A percentile compares a stretch with the other conserved stretches of the same genome.
Evolutionary conservation across 2,329 filamentous ascomycete species (phyloP).

Genomic region (Exserohilum turcica): DNA sequence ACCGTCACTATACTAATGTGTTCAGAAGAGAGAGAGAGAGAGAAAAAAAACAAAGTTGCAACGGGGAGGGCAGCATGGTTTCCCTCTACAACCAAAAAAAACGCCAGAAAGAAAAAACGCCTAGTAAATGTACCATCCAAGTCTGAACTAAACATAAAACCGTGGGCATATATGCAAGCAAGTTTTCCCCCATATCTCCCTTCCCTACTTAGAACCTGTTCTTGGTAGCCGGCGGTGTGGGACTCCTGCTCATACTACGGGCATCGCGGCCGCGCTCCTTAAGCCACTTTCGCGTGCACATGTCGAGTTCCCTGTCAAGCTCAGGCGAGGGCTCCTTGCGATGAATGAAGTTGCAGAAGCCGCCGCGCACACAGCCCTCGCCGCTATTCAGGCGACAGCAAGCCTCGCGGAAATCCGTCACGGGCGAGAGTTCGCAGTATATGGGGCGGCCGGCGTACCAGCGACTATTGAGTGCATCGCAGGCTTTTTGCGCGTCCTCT

Average conservation of each 20-base stretch:
- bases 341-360: conserved; percentile 99
- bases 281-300: conserved; percentile 96
- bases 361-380: conserved; percentile 92
- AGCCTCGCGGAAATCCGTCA: conserved; percentile 97
- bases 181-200: too few relatives aligned
- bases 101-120: conserved; percentile 12
- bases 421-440: conserved; percentile 95
- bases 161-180: too few relatives aligned
- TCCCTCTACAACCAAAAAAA: too few relatives aligned
- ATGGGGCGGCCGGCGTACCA: conserved; percentile 98
- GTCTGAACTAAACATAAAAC: too few relatives aligned
- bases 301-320: conserved; percentile 82
- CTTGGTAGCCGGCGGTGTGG: conserved; percentile 74
- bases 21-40: conserved; percentile 1
- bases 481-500: conserved; percentile 89
- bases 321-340: conserved; percentile 91
- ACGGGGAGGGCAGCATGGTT: too few relatives aligned
- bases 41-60: too few relatives aligned
- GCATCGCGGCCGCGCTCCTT: conserved; percentile 82
- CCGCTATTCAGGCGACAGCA: conserved; percentile 94
- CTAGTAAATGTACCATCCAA: not conserved
- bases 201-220: conserved; percentile 10
- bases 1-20: not conserved
- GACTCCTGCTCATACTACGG: conserved; percentile 79
- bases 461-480: conserved; percentile 88